Base-by-base conservation (phyloP, 1,139 yeast species). In the Yamadazyma siamensis region DNA sequence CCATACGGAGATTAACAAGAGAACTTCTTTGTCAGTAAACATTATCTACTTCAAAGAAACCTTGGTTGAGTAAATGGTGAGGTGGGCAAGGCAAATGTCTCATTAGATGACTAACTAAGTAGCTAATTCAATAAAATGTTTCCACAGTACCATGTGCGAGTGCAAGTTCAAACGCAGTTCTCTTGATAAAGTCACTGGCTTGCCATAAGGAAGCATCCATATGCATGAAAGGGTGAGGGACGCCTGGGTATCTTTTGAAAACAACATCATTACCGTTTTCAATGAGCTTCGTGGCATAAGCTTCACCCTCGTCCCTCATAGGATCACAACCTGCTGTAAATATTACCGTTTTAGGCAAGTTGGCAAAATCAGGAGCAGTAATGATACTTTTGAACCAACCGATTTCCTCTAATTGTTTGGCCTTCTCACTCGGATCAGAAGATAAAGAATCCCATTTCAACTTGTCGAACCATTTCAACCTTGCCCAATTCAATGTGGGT, bases 311-410 rank as follows among this genome's bases (percentile, higher is more conserved):
- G 8, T 64, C 54, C 26, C 70, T 54, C 38, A 75, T 55, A 5
- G 74, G 68, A 40, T 69, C 75, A 41, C 71, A 62, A 24, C 58
- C 72, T 5, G 67, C 71, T 9, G 64, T 68, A n/a, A 62, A 66
- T 9, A 67, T 54, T 25, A 63, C 51, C 4, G 71, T 64, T 10
- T 71, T 68, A 0, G 73, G 73, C 17, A 56, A 53, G 28, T 50
- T 51, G 28, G 50, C 44, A 46, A 70, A 68, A 32, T 68, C 56
- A 1, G 76, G 75, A 17, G 71, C 63, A 3, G 74, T 62, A 28
- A 64, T 62, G 0, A 73, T 73, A 35, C 63, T 54, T 21, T 47
- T 43, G 35, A 54, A 47, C 29, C 54, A 50, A 11, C 56, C 53
- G 25, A 52, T 57, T 28, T 62, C 51, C 15, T 70, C 71, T 31